A percentile compares a stretch with the other conserved stretches of the same genome.
phyloP scores from a whole-genome alignment of 164 flowering plant genomes.

The Umbilicus rupestris region DNA sequence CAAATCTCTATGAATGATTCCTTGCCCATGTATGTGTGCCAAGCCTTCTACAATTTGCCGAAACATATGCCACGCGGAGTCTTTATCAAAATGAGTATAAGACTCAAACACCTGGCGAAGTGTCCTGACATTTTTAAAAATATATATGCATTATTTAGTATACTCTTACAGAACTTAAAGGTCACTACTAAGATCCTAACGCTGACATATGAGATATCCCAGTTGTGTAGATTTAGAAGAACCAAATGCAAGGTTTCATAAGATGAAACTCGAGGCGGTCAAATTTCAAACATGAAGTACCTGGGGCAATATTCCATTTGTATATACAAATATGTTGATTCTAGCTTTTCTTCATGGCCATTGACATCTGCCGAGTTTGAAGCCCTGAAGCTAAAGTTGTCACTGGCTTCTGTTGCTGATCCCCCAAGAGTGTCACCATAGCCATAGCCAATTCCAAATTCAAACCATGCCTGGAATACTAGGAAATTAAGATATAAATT shows the following conservation, averaged over 20 bases:
- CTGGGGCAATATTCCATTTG: conserved; percentile 99
- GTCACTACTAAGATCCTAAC: background rate
- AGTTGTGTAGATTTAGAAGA: background rate
- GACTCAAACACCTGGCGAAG: conserved; percentile 76
- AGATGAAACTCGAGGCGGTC: background rate
- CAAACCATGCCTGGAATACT: conserved; percentile 86
- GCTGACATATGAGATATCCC: background rate
- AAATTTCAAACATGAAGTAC: conserved; percentile 20
- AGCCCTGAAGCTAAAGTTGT: conserved; percentile 41
- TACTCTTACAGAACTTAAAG: background rate
- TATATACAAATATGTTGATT: conserved; percentile 81
- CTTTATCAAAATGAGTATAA: conserved; percentile 63
- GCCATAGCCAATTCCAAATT: conserved; percentile 54
- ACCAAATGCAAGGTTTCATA: background rate
- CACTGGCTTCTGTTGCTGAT: conserved; percentile 48
- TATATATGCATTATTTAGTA: background rate
- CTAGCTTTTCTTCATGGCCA: conserved; percentile 48
- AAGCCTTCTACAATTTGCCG: conserved; percentile 97
- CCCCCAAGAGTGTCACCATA: conserved; percentile 41
- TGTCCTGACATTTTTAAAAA: conserved; percentile 43
- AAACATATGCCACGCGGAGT: conserved; percentile 73
- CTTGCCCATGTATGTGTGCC: conserved; percentile 94
- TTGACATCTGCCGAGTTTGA: conserved; percentile 33
- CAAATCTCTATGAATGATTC: conserved; percentile 93
- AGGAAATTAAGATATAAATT: background rate